Percentiles rank a stretch among this genome's conserved stretches.
Conservation (phyloP, 1,284 basidiomycete genomes). For the Sanghuangporus sanghuang region DNA sequence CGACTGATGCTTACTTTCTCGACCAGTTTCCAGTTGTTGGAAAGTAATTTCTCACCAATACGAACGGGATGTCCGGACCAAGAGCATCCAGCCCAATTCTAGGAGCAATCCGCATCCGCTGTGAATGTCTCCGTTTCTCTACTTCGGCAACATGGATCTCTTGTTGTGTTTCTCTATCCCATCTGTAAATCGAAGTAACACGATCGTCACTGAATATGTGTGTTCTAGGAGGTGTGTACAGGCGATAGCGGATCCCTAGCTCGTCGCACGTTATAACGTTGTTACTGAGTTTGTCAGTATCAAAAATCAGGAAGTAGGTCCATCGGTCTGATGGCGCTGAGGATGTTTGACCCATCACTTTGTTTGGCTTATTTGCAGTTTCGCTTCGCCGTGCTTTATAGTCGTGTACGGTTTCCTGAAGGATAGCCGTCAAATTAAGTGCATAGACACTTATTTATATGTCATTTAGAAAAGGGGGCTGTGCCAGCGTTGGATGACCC, state of each 20-base stretch:
- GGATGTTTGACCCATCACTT: neutral
- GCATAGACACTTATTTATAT: neutral
- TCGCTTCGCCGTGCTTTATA: neutral
- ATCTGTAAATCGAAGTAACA: neutral
- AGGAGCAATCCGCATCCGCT: neutral
- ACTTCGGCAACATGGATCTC: neutral
- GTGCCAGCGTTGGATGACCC: neutral
- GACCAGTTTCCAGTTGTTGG: neutral
- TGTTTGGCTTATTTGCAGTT: neutral
- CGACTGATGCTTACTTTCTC: neutral
- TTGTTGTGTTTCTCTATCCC: neutral
- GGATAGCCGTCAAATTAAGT: neutral
- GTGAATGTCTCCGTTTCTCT: neutral
- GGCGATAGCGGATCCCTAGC: neutral
- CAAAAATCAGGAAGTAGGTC: neutral
- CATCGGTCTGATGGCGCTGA: neutral
- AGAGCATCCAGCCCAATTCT: neutral
- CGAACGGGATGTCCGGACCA: neutral
- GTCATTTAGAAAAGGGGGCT: neutral
- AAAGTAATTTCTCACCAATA: neutral
- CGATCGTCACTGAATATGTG: neutral
- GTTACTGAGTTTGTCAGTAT: neutral
- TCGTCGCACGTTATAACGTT: neutral
- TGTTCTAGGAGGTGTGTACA: neutral
- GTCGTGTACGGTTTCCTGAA: neutral